phyloP scores from a whole-genome alignment of 1,139 yeast genomes.

The Saccharomyces pastorianus region DNA sequence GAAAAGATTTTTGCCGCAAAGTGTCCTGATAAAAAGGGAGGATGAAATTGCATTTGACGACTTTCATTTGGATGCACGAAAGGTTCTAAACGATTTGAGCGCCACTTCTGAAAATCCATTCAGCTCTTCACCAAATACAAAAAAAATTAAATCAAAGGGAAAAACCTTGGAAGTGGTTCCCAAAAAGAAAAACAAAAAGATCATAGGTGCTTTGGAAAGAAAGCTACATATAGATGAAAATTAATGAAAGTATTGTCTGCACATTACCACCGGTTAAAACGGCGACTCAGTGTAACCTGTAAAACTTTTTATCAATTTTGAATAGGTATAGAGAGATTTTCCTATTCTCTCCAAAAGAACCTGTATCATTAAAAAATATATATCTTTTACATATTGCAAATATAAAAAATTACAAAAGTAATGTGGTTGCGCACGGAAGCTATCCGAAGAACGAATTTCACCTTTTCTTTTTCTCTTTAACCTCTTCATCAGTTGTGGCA shows the following conservation, averaged over 20 bases:
- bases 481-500: constrained; percentile 78
- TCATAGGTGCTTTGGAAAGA: neutral
- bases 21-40: constrained; percentile 10
- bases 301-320: neutral
- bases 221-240: neutral
- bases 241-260: neutral
- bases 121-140: neutral
- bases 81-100: constrained; percentile 10
- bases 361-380: neutral
- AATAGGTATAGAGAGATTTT: neutral
- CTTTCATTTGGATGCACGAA: constrained; percentile 11
- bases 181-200: neutral
- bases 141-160: neutral
- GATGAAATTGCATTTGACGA: constrained; percentile 16
- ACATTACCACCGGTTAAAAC: neutral
- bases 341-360: neutral
- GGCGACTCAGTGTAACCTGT: neutral
- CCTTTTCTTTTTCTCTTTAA: constrained; percentile 62
- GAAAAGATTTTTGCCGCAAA: neutral
- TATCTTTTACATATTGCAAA: neutral
- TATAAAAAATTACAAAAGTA: neutral
- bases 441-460: constrained; percentile 3
- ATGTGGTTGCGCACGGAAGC: neutral
- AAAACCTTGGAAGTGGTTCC: neutral
- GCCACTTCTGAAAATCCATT: neutral